These are phyloP conservation scores for Fusarium vanettenii DNA, from an alignment of 2,329 filamentous ascomycete genomes.

Conservation along the genomic window DNA sequence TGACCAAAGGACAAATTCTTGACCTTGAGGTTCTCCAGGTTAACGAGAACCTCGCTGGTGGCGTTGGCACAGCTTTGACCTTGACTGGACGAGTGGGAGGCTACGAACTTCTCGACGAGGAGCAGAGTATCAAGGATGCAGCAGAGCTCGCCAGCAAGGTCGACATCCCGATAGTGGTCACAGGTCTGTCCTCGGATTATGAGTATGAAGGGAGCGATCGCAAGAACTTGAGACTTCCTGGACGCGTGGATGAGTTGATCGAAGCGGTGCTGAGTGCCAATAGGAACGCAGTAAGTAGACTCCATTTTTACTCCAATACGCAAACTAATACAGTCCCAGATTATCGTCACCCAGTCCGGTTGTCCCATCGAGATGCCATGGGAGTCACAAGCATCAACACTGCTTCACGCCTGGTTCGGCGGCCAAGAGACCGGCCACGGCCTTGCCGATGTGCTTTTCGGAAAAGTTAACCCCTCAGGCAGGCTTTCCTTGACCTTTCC, in stretches of 20 bases:
- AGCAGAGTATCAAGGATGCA: conserved; percentile 49
- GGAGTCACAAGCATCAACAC: conserved; percentile 47
- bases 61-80: conserved; percentile 36
- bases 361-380: conserved; percentile 60
- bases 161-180: conserved; percentile 65
- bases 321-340: not conserved
- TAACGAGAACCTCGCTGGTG: conserved; percentile 33
- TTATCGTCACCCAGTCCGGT: conserved; percentile 51
- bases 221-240: conserved; percentile 76
- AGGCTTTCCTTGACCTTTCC: conserved; percentile 77
- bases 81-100: conserved; percentile 33
- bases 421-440: conserved; percentile 43
- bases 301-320: fast-evolving
- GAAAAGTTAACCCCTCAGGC: conserved; percentile 50
- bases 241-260: conserved; percentile 67
- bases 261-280: conserved; percentile 65
- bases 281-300: conserved; percentile 64
- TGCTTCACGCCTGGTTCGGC: conserved; percentile 44
- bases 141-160: conserved; percentile 46
- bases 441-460: conserved; percentile 43
- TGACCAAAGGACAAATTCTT: conserved; percentile 7
- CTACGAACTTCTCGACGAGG: conserved; percentile 34
- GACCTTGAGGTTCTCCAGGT: conserved; percentile 33
- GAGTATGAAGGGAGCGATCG: conserved; percentile 70
- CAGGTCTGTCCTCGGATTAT: conserved; percentile 65